A percentile compares a stretch with the other conserved stretches of the same genome.
Conservation (phyloP, 1,284 basidiomycete species). For the Ganoderma lingzhi region DNA sequence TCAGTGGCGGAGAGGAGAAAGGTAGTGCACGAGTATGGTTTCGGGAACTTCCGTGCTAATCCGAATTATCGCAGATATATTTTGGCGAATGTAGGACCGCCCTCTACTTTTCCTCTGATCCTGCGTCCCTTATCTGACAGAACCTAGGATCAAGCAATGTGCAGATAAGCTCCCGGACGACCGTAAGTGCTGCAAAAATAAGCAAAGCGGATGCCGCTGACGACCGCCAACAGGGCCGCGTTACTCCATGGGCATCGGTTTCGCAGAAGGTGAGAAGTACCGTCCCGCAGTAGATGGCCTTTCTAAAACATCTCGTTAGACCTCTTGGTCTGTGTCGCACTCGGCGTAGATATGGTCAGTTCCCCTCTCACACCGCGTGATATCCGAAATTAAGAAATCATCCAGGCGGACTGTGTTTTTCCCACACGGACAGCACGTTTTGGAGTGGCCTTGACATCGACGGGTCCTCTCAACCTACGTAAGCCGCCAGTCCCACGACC, state of each 20-base stretch:
- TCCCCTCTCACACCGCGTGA: not conserved
- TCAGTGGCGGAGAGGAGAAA: conserved; percentile 90
- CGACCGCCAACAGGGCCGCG: conserved; percentile 64
- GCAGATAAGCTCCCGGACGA: conserved; percentile 76
- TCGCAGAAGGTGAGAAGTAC: conserved; percentile 78
- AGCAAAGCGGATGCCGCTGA: conserved; percentile 17
- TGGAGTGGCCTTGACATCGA: conserved; percentile 83
- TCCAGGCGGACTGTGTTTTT: conserved; percentile 87
- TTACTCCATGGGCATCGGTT: conserved; percentile 90
- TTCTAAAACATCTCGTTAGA: conserved; percentile 52
- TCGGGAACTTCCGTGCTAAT: not conserved
- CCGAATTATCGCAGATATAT: conserved; percentile 60
- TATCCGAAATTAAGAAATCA: not conserved
- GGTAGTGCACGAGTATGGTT: conserved; percentile 49
- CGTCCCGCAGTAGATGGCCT: not conserved
- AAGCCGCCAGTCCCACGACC: conserved; percentile 2
- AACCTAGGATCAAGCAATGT: conserved; percentile 78
- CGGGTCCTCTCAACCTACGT: conserved; percentile 84
- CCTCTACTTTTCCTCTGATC: conserved; percentile 2
- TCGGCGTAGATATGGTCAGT: conserved; percentile 88
- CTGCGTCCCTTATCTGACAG: conserved; percentile 29
- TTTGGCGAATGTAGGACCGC: conserved; percentile 79
- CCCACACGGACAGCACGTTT: conserved; percentile 89
- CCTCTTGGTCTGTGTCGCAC: conserved; percentile 84
- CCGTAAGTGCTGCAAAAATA: conserved; percentile 53